These are phyloP conservation scores for Thalassiosira hispida DNA, from an alignment of 352 stramenopile genomes.

Conservation along the genomic window DNA sequence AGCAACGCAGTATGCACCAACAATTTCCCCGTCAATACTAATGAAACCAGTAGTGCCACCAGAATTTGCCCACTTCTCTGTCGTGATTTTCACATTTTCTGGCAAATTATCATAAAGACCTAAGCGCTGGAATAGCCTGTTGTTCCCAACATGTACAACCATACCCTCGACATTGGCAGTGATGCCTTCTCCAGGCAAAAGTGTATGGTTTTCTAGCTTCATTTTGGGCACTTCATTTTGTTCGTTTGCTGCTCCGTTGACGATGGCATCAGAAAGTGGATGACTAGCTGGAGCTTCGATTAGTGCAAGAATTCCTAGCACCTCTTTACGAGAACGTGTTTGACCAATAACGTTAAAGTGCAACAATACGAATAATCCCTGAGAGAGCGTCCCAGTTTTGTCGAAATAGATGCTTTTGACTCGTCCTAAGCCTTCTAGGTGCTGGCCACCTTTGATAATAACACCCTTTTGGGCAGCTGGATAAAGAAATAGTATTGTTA, in stretches of 20 bases:
- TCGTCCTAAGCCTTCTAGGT: slow-evolving; percentile 71
- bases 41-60: slow-evolving; percentile 75
- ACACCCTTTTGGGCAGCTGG: slow-evolving; percentile 79
- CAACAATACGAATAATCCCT: slow-evolving; percentile 76
- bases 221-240: slow-evolving; percentile 40
- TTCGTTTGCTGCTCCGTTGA: slow-evolving; percentile 69
- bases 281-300: slow-evolving; percentile 78
- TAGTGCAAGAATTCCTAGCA: slow-evolving; percentile 60
- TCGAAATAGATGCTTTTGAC: slow-evolving; percentile 84
- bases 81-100: slow-evolving; percentile 15
- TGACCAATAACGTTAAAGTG: slow-evolving; percentile 42
- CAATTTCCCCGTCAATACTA: slow-evolving; percentile 67
- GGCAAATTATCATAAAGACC: slow-evolving; percentile 53
- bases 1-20: slow-evolving; percentile 71
- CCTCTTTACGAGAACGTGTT: slow-evolving; percentile 37
- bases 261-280: slow-evolving; percentile 70
- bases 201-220: slow-evolving; percentile 53
- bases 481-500: no score
- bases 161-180: slow-evolving; percentile 56
- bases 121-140: slow-evolving; percentile 68
- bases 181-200: slow-evolving; percentile 75
- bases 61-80: slow-evolving; percentile 57
- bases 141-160: slow-evolving; percentile 73
- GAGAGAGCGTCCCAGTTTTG: slow-evolving; percentile 94
- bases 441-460: slow-evolving; percentile 78